Evolutionary conservation across 768 basidiomycete genomes (phyloP).

Genomic region (Tylopilus plumbeoviolaceoides): DNA sequence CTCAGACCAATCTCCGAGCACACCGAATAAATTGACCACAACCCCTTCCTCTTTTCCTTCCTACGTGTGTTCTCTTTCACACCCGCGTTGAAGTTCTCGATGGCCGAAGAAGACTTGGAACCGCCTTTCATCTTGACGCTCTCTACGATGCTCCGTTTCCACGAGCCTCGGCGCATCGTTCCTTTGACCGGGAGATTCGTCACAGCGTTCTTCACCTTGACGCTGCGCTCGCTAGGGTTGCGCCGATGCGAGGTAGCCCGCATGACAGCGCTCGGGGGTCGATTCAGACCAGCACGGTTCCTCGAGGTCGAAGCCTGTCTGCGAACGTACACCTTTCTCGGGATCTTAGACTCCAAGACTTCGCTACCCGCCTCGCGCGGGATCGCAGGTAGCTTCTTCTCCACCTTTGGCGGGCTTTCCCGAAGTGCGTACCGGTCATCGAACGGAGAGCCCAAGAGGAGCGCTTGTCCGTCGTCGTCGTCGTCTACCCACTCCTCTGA

Average conservation of each 20-base stretch:
- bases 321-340: slow-evolving; percentile 14
- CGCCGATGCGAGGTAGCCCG: slow-evolving; percentile 14
- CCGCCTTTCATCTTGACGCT: slow-evolving; percentile 15
- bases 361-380: slow-evolving; percentile 2
- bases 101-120: slow-evolving; percentile 7
- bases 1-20: slow-evolving; percentile 22
- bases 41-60: slow-evolving; percentile 24
- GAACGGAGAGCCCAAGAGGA: slow-evolving; percentile 19
- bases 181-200: slow-evolving; percentile 14
- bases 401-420: slow-evolving; percentile 3
- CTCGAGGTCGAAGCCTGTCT: slow-evolving; percentile 17
- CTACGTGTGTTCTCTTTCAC: slow-evolving; percentile 3
- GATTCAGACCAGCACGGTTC: background rate
- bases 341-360: slow-evolving; percentile 17
- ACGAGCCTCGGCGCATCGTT: slow-evolving; percentile 23
- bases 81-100: slow-evolving; percentile 15
- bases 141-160: slow-evolving; percentile 22
- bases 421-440: slow-evolving; percentile 21
- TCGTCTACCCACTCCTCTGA: slow-evolving; percentile 25
- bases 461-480: slow-evolving; percentile 22
- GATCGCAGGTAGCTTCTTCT: slow-evolving; percentile 15
- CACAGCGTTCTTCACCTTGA: slow-evolving; percentile 7
- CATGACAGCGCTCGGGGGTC: background rate
- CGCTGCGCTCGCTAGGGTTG: slow-evolving; percentile 13
- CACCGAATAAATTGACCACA: slow-evolving; percentile 29